Base-by-base conservation (phyloP, 805 yeast genomes). In the Wickerhamomyces silvicola region DNA sequence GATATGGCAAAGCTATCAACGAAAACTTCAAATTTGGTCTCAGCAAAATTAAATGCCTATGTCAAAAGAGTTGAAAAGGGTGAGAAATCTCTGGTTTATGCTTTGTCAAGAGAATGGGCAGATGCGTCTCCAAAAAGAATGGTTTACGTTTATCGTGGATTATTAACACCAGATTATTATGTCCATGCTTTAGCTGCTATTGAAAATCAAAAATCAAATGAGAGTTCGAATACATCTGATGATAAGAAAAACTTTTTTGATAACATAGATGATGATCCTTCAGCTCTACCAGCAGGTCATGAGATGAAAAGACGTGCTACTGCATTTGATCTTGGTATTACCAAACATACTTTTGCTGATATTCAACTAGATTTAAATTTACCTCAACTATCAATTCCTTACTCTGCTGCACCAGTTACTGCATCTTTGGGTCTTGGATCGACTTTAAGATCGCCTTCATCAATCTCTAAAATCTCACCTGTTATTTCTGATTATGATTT, bases 51-150 rank as follows among this genome's bases (percentile, higher is more conserved):
- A 45, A 83, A 83, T 53, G 92, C 92, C 13, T 83, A 83, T 51
- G 92, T 83, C 28, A 83, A 83, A 53, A 72, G 88, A 47, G 82
- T 83, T 19, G 94, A 83, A 52, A 82, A 82, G 50, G 92, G 92
- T 43, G 94, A 83, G 53, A 67, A 75, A 39, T 69, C 75, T 26
- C 65, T 83, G 47, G 70, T 71, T 36, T 83, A 83, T 55, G 85
- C 90, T 13, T 60, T 83, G 26, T 78, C 86, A 1, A 72, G 94
- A 59, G 92, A 83, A 56, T 83, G 94, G 94, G 90, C 94, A 4
- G 90, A 82, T 55, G 86, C 90, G 12, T 77, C 86, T 3, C 94
- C 94, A 31, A 79, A 83, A 50, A 69, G 94, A 63, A 83, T 83
- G 94, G 87, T 83, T 18, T 83, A 83, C 49, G 87, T 81, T 30